Percentiles rank a stretch among this genome's conserved stretches.
Evolutionary conservation across 176 grass and related monocot species (phyloP).

Genomic region (Avena eriantha): DNA sequence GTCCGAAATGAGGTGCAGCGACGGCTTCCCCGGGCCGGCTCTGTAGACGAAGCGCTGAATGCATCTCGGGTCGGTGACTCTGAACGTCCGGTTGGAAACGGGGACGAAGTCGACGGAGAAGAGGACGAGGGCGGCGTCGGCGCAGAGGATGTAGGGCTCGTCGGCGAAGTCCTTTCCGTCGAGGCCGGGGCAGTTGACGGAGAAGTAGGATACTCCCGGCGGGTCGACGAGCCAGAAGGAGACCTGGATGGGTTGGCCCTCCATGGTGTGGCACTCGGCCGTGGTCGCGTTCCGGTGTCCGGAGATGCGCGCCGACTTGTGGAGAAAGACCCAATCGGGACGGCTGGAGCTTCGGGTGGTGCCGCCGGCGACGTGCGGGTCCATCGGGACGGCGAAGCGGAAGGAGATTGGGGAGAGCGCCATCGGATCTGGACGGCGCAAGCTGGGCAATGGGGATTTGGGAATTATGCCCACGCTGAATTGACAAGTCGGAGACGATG

Average conservation of each 20-base stretch:
- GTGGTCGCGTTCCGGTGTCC: background rate
- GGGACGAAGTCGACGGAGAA: background rate
- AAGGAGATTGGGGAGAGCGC: background rate
- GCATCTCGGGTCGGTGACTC: background rate
- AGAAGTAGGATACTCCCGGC: background rate
- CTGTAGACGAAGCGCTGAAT: background rate
- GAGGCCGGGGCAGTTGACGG: background rate
- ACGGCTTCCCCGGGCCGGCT: background rate
- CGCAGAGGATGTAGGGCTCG: background rate
- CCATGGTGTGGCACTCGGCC: background rate
- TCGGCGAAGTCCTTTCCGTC: background rate
- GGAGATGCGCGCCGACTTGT: background rate
- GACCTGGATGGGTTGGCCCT: background rate
- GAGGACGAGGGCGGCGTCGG: background rate
- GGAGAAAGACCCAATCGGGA: background rate
- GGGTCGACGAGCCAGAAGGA: constrained; percentile 3
- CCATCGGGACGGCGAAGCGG: background rate
- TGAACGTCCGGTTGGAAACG: background rate
- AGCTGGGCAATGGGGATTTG: background rate
- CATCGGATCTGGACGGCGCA: background rate
- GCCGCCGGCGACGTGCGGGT: background rate
- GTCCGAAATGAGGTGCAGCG: background rate
- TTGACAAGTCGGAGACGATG: background rate
- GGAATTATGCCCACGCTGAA: background rate
- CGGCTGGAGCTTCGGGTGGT: background rate